Base-by-base conservation (phyloP, 2,329 filamentous ascomycete genomes). In the Trichoderma sp. region DNA sequence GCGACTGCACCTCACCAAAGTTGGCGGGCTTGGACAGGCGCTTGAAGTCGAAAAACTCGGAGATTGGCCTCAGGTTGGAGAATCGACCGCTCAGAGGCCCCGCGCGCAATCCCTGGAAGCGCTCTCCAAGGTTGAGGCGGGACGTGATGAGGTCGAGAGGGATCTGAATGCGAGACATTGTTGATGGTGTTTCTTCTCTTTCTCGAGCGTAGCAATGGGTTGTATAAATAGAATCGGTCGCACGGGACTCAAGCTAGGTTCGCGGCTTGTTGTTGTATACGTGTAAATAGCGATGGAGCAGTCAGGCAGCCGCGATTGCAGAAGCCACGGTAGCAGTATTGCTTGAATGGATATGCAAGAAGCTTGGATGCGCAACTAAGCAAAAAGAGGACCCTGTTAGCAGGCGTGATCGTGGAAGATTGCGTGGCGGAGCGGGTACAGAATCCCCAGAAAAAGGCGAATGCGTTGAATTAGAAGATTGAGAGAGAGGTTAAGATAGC, bases 1-100 rank as follows among this genome's bases (percentile, higher is more conserved):
- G 90, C 75, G 91, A 94, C 82, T 98, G 95, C 72, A 93, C 89
- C 81, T 97, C 94, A 73, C 84, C 84, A 76, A 98, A 97, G 84
- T 96, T 96, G 78, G 88, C 88, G 32, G 96, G 96, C 84, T 98
- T 99, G 73, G 93, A 97, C 68, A 99, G 77, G 74, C 94, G 93
- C 89, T 97, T 97, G 83, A 98, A 81, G 82, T 98, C 94, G 81
- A 97, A 87, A 83, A 99, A 99, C 82, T 99, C 96, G 79, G 90
- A 90, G 75, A 98, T 81, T 71, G 96, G 95, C 70, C 90, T 91
- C 77, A 99, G 87, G 83, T 97, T 98, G 81, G 94, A 90, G 81
- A 98, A 98, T 73, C 96, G 91, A 73, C 90, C 88, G 70, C 87
- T 87, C 70, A 98, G 79, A 39, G 92, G 91, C 74, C 94, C 92